Conservation (phyloP, 768 basidiomycete genomes). For the Mycena leptocephala region DNA sequence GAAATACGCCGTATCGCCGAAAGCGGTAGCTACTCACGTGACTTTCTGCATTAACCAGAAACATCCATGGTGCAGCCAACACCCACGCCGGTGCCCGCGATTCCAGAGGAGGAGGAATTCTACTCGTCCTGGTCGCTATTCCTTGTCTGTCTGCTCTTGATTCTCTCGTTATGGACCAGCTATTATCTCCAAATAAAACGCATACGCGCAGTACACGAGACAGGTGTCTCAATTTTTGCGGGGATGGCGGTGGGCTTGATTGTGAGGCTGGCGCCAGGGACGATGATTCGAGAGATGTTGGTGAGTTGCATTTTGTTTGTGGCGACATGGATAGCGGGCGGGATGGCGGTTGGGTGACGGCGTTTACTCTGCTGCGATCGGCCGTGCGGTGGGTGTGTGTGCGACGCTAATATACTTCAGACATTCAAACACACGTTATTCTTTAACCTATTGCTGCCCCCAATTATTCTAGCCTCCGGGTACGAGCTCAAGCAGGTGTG, state of each 20-base stretch:
- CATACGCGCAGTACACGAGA: conserved; percentile 97
- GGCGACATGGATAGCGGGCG: background rate
- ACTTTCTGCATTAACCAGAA: background rate
- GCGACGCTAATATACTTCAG: conserved; percentile 57
- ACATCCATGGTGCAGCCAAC: conserved; percentile 22
- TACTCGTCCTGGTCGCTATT: conserved; percentile 97
- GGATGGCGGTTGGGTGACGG: background rate
- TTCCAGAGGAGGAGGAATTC: conserved; percentile 87
- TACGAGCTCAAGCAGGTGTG: conserved; percentile 96
- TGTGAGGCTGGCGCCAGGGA: conserved; percentile 91
- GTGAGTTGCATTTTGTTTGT: conserved; percentile 65
- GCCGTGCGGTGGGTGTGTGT: background rate
- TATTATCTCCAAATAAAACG: conserved; percentile 98
- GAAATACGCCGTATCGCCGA: background rate
- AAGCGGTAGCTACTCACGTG: background rate
- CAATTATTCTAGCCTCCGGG: conserved; percentile 98
- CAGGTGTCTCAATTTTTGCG: conserved; percentile 94
- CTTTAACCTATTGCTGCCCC: conserved; percentile 98
- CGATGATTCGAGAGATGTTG: conserved; percentile 97
- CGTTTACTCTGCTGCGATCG: background rate
- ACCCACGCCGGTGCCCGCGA: conserved; percentile 51
- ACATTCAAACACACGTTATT: conserved; percentile 98
- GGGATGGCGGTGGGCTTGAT: conserved; percentile 97
- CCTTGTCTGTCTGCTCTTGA: conserved; percentile 92
- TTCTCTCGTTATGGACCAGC: conserved; percentile 95